These are phyloP conservation scores for Diaporthe helianthi DNA, from an alignment of 2,329 filamentous ascomycete genomes.

Conservation along the genomic window DNA sequence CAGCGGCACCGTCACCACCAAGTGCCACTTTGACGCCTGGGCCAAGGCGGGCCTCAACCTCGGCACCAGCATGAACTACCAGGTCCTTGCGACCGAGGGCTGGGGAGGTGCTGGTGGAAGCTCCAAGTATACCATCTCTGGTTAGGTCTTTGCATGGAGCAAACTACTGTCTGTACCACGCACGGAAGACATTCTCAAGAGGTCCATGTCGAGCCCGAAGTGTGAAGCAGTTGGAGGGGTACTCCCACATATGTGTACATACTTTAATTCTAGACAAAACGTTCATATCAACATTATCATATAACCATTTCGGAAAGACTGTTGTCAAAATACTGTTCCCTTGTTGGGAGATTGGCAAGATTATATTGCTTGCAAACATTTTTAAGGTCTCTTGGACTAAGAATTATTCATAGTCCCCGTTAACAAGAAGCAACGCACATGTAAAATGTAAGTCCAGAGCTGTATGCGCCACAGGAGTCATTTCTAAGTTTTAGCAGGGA, in stretches of 20 bases:
- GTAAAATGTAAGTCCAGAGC: background rate
- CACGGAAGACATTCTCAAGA: background rate
- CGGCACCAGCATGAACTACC: constrained; percentile 55
- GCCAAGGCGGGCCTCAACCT: constrained; percentile 52
- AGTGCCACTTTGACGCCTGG: constrained; percentile 62
- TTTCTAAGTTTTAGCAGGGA: too few relatives aligned
- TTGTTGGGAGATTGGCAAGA: background rate
- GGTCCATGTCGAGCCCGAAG: background rate
- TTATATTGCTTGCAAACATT: background rate
- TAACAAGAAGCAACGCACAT: background rate
- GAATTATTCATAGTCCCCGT: background rate
- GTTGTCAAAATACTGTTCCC: background rate
- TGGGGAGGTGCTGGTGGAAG: constrained; percentile 44
- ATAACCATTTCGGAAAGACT: background rate
- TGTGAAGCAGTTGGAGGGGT: background rate
- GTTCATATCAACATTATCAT: background rate
- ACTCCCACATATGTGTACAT: background rate
- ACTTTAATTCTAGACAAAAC: background rate
- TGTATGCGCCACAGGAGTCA: background rate
- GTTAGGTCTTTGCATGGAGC: background rate
- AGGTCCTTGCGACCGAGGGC: constrained; percentile 60
- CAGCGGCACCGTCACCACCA: constrained; percentile 55
- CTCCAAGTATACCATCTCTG: constrained; percentile 41
- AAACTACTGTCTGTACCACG: background rate
- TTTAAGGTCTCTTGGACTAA: background rate